phyloP scores from a whole-genome alignment of 352 stramenopile species.

The Pythium phragmitis region DNA sequence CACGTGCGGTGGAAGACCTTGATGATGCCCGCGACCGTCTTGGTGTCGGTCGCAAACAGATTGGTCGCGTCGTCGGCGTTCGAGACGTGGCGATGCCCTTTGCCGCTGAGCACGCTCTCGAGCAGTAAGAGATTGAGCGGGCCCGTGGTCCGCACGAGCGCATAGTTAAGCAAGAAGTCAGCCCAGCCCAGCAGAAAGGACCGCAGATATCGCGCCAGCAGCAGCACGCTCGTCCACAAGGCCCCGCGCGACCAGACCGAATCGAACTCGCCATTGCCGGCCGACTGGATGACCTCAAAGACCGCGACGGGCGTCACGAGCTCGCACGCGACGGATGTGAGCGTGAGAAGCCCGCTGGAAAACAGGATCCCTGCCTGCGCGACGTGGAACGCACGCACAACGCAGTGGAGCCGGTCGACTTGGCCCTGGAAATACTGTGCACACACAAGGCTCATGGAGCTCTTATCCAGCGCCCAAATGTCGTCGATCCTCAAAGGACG shows the following conservation, averaged over 20 bases:
- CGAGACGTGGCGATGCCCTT: not conserved
- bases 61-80: slow-evolving; percentile 26
- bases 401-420: slow-evolving; percentile 31
- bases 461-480: slow-evolving; percentile 45
- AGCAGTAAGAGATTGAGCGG: slow-evolving; percentile 36
- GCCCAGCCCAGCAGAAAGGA: slow-evolving; percentile 35
- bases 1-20: slow-evolving; percentile 36
- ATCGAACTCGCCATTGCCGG: slow-evolving; percentile 22
- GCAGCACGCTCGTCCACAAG: slow-evolving; percentile 33
- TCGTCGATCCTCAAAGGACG: slow-evolving; percentile 33
- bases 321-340: slow-evolving; percentile 41
- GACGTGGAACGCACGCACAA: slow-evolving; percentile 36
- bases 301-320: slow-evolving; percentile 40
- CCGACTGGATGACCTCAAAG: slow-evolving; percentile 41
- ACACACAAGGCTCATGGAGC: slow-evolving; percentile 36
- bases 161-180: slow-evolving; percentile 34
- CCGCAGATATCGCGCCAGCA: slow-evolving; percentile 32
- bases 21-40: slow-evolving; percentile 26
- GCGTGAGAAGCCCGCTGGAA: slow-evolving; percentile 38
- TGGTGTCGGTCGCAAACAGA: slow-evolving; percentile 35
- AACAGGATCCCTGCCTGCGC: slow-evolving; percentile 34
- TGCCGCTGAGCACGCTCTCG: slow-evolving; percentile 29
- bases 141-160: slow-evolving; percentile 19
- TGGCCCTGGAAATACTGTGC: slow-evolving; percentile 32
- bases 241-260: slow-evolving; percentile 29